Evolutionary conservation across 2,329 filamentous ascomycete genomes (phyloP).

Genomic region (Cyclaneusma minus): DNA sequence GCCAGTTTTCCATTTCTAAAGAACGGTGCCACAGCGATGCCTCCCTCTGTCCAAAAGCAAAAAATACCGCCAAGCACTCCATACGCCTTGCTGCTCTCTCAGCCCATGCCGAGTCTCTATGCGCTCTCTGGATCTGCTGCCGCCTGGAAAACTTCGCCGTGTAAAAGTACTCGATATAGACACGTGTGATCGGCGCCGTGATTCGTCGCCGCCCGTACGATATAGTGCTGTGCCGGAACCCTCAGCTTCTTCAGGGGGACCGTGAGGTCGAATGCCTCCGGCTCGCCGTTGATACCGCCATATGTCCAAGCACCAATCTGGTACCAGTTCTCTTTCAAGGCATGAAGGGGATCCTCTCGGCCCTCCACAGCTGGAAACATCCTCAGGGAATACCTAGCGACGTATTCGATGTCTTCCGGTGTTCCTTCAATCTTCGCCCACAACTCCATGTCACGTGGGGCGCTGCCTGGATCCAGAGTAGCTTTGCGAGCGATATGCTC

Average conservation of each 20-base stretch:
- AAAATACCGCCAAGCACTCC: too few species aligned
- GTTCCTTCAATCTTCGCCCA: constrained; percentile 44
- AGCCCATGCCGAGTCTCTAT: background rate
- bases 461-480: constrained; percentile 43
- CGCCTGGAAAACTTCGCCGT: constrained; percentile 33
- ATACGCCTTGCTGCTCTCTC: too few species aligned
- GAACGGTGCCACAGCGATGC: too few species aligned
- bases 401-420: constrained; percentile 23
- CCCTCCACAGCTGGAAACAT: constrained; percentile 20
- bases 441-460: constrained; percentile 54
- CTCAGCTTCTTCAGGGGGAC: constrained; percentile 30
- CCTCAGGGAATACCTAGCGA: constrained; percentile 23
- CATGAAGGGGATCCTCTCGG: constrained; percentile 8
- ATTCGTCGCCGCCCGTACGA: constrained; percentile 41
- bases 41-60: too few species aligned
- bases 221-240: constrained; percentile 32
- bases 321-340: constrained; percentile 29
- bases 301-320: constrained; percentile 43
- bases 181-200: constrained; percentile 46
- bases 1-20: too few species aligned
- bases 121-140: too few species aligned
- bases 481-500: constrained; percentile 53
- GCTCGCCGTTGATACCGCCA: constrained; percentile 24
- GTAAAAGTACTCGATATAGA: constrained; percentile 47
- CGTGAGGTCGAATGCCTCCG: constrained; percentile 37